phyloP scores from a whole-genome alignment of 176 grass and related monocot genomes.

The Urochloa ruziziensis region DNA sequence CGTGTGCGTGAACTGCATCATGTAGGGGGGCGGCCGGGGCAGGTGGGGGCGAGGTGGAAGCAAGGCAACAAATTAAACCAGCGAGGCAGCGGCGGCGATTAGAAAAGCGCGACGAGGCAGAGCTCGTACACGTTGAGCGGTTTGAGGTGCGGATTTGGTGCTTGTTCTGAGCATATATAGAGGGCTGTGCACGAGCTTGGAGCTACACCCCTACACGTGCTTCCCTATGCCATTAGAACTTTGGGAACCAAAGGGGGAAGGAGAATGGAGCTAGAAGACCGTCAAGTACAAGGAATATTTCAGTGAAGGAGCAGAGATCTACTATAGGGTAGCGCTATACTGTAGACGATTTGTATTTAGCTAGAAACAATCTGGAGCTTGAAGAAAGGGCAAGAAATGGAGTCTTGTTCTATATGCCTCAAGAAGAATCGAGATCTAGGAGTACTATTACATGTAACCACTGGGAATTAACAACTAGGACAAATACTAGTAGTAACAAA shows the following conservation, averaged over 20 bases:
- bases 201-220: constrained; percentile 45
- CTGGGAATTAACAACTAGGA: background rate
- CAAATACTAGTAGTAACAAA: background rate
- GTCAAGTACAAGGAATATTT: constrained; percentile 80
- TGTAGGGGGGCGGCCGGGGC: constrained; percentile 48
- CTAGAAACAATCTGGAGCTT: constrained; percentile 29
- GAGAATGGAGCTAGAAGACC: constrained; percentile 37
- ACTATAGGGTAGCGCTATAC: constrained; percentile 18
- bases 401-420: constrained; percentile 16
- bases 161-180: constrained; percentile 97
- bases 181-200: constrained; percentile 67
- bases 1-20: constrained; percentile 90
- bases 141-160: constrained; percentile 75
- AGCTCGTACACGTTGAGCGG: constrained; percentile 51
- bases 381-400: constrained; percentile 28
- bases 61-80: constrained; percentile 22
- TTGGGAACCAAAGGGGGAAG: constrained; percentile 38
- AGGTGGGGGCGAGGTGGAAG: constrained; percentile 5
- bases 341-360: constrained; percentile 41
- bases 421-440: constrained; percentile 30
- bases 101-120: constrained; percentile 41
- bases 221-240: constrained; percentile 49
- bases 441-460: constrained; percentile 18
- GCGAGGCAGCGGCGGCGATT: constrained; percentile 27
- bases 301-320: constrained; percentile 46